Evolutionary conservation across 169 alveolate species (phyloP).

Genomic region (Plasmodium adleri): DNA sequence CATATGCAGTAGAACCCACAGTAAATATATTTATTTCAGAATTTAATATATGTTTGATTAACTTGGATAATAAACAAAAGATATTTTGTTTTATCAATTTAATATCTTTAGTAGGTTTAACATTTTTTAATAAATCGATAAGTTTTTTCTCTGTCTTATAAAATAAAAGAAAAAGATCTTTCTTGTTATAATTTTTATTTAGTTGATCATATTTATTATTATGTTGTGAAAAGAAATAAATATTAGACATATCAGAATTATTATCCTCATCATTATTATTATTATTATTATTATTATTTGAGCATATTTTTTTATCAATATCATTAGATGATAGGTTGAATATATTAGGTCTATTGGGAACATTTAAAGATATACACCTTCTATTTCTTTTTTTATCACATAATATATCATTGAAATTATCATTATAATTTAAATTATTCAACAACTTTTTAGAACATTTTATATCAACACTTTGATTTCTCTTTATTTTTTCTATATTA

Average conservation of each 20-base stretch:
- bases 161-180: constrained; percentile 3
- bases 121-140: constrained; percentile 30
- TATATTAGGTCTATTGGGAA: too few species aligned
- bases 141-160: constrained; percentile 27
- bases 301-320: too few species aligned
- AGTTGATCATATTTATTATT: background rate
- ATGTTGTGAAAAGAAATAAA: too few species aligned
- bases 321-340: too few species aligned
- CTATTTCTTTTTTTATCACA: too few species aligned
- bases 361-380: too few species aligned
- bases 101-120: constrained; percentile 65
- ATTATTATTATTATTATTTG: background rate
- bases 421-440: too few species aligned
- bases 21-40: constrained; percentile 78
- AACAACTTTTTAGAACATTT: too few species aligned
- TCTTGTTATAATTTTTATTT: background rate
- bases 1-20: constrained; percentile 89
- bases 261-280: background rate
- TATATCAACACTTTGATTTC: too few species aligned
- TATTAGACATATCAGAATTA: background rate
- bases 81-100: constrained; percentile 34
- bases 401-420: too few species aligned
- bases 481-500: too few species aligned
- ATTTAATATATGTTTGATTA: constrained; percentile 79
- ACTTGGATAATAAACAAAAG: constrained; percentile 28